phyloP scores from a whole-genome alignment of 208 protist species.

The Endotrypanum monterogeii region DNA sequence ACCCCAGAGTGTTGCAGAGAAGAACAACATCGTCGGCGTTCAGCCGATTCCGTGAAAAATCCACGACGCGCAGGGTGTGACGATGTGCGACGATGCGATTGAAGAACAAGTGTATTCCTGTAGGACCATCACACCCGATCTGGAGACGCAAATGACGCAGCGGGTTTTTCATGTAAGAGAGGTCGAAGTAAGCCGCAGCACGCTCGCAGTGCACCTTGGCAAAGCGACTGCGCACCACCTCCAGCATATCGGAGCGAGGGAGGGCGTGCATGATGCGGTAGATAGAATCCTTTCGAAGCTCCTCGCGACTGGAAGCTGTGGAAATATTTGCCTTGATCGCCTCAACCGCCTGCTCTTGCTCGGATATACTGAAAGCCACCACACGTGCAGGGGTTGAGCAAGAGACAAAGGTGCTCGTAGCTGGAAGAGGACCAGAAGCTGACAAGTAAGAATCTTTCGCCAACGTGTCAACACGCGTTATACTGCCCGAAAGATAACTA shows the following conservation, averaged over 20 bases:
- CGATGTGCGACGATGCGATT: slow-evolving; percentile 63
- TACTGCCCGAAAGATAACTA: not conserved
- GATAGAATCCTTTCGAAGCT: slow-evolving; percentile 58
- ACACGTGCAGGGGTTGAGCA: not conserved
- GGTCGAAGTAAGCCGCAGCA: slow-evolving; percentile 74
- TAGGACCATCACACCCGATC: slow-evolving; percentile 68
- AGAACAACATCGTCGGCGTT: slow-evolving; percentile 59
- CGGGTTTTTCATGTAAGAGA: slow-evolving; percentile 75
- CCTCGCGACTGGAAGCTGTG: slow-evolving; percentile 6
- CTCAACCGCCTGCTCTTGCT: slow-evolving; percentile 22
- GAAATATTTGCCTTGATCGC: slow-evolving; percentile 19
- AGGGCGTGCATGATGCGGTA: slow-evolving; percentile 86
- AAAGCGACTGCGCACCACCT: slow-evolving; percentile 80
- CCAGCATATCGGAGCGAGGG: slow-evolving; percentile 81
- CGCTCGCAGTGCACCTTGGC: slow-evolving; percentile 66
- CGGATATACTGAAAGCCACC: not conserved
- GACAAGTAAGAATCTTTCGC: not conserved
- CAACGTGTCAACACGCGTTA: not conserved
- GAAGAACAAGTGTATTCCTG: slow-evolving; percentile 75
- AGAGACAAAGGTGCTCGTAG: not conserved
- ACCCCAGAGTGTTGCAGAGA: slow-evolving; percentile 55
- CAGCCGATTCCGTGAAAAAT: slow-evolving; percentile 83
- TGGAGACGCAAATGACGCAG: slow-evolving; percentile 81
- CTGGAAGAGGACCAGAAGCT: not conserved
- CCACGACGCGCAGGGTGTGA: slow-evolving; percentile 64